Percentiles rank a stretch among this genome's conserved stretches.
Evolutionary conservation across 129 eudicot species (phyloP).

Genomic region (Saposhnikovia divaricata): DNA sequence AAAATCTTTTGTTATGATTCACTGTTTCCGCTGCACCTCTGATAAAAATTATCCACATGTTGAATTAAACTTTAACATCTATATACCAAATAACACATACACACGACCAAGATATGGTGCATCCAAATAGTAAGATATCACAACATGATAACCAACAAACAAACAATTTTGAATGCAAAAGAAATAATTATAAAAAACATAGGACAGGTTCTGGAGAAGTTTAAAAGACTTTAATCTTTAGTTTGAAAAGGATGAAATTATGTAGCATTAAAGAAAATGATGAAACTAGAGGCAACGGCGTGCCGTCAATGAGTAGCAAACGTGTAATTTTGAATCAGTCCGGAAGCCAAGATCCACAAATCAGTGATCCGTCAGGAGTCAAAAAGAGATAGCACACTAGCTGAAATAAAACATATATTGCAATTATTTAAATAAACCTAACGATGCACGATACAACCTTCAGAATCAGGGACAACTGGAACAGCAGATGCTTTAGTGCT

Average conservation of each 20-base stretch:
- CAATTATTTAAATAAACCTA: not conserved
- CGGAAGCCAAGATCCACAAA: not conserved
- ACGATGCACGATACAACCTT: constrained; percentile 38
- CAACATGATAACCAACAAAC: not conserved
- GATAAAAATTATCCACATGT: not conserved
- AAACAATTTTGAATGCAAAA: not conserved
- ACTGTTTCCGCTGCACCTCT: not conserved
- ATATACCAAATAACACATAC: not conserved
- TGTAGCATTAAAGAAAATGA: not conserved
- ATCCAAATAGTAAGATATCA: not conserved
- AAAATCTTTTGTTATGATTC: not conserved
- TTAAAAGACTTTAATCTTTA: not conserved
- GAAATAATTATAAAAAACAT: not conserved
- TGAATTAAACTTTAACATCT: not conserved
- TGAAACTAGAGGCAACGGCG: not conserved
- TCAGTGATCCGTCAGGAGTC: not conserved
- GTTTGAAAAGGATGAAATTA: not conserved
- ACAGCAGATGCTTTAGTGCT: constrained; percentile 68
- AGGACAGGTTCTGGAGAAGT: not conserved
- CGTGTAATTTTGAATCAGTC: not conserved
- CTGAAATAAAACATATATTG: not conserved
- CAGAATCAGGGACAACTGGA: constrained; percentile 85
- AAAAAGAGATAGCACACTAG: not conserved
- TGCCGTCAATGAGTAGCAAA: not conserved
- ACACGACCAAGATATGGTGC: not conserved